Conservation (phyloP, 495 filamentous ascomycete species). For the Sphaerosporella brunnea region DNA sequence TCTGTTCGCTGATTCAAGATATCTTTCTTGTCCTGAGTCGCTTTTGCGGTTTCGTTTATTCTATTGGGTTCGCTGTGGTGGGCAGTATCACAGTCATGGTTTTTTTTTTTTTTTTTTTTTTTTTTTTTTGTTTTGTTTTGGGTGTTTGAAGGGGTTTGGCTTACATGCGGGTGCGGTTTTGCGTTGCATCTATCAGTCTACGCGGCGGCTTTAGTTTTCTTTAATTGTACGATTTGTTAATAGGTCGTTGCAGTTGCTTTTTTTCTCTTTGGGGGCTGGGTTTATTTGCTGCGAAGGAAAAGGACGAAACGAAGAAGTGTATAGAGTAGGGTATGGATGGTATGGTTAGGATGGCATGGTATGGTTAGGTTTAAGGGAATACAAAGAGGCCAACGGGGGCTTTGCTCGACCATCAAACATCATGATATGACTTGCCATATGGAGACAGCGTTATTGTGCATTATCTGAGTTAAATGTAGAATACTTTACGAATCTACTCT, state of each 20-base stretch:
- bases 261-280: not conserved
- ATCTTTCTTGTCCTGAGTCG: not conserved
- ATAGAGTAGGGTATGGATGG: too few relatives aligned
- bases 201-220: not conserved
- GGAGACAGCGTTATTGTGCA: too few relatives aligned
- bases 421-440: too few relatives aligned
- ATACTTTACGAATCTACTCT: too few relatives aligned
- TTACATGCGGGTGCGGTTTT: not conserved
- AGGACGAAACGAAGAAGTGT: too few relatives aligned
- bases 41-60: slow-evolving; percentile 9
- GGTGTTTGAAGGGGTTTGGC: not conserved
- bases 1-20: slow-evolving; percentile 7
- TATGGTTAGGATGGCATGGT: too few relatives aligned
- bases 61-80: not conserved
- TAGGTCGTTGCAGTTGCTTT: not conserved
- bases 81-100: not conserved
- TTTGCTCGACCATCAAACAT: too few relatives aligned
- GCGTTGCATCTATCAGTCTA: not conserved
- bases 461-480: too few relatives aligned
- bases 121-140: not conserved
- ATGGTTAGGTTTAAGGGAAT: too few relatives aligned
- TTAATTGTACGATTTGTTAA: not conserved
- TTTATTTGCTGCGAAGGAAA: too few relatives aligned
- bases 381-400: too few relatives aligned
- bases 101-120: slow-evolving; percentile 9